A percentile compares a stretch with the other conserved stretches of the same genome.
phyloP scores from a whole-genome alignment of 2,329 filamentous ascomycete species.

The Ophiocordyceps robertsii region DNA sequence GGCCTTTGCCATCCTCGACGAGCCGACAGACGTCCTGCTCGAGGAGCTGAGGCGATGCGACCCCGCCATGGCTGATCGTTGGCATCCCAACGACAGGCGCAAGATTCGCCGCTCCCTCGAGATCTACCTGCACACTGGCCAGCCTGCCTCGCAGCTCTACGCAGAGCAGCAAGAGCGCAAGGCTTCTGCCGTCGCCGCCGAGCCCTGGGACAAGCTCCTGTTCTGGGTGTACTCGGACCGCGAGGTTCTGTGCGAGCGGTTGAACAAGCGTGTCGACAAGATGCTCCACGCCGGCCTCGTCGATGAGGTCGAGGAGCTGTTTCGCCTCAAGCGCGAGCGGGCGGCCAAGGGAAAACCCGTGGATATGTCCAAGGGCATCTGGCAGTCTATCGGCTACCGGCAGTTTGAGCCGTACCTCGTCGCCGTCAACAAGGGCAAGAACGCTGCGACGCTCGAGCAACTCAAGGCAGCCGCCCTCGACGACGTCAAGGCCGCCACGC shows the following conservation, averaged over 20 bases:
- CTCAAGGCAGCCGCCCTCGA: conserved; percentile 51
- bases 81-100: conserved; percentile 86
- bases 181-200: conserved; percentile 8
- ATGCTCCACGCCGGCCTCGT: conserved; percentile 55
- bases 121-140: conserved; percentile 76
- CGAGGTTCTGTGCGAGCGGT: conserved; percentile 51
- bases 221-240: conserved; percentile 79
- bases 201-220: conserved; percentile 46
- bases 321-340: conserved; percentile 22
- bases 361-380: conserved; percentile 74
- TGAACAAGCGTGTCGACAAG: conserved; percentile 66
- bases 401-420: conserved; percentile 66
- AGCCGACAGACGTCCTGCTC: conserved; percentile 57
- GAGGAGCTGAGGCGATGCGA: conserved; percentile 67
- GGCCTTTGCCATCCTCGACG: conserved; percentile 57
- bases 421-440: conserved; percentile 21
- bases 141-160: conserved; percentile 74
- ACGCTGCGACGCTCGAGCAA: conserved; percentile 30
- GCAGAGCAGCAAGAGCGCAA: conserved; percentile 51
- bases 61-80: conserved; percentile 74
- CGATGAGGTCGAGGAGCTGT: conserved; percentile 33
- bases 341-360: conserved; percentile 34
- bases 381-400: conserved; percentile 94
- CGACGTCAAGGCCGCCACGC: conserved; percentile 67
- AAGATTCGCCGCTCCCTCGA: conserved; percentile 85